Conservation (phyloP, 768 basidiomycete species). For the Lentinula boryana region DNA sequence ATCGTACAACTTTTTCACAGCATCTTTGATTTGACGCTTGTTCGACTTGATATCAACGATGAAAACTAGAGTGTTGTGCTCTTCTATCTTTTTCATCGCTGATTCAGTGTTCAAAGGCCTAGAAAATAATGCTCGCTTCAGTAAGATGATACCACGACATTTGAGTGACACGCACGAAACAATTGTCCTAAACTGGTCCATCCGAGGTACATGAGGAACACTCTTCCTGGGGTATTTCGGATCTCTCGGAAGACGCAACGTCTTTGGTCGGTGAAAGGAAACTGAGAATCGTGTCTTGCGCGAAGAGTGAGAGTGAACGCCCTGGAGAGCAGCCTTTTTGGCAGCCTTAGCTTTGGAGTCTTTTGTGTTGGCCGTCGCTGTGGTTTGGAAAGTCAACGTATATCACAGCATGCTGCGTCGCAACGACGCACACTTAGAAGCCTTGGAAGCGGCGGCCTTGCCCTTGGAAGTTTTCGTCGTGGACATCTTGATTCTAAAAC, state of each 20-base stretch:
- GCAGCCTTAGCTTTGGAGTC: conserved; percentile 83
- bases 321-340: conserved; percentile 94
- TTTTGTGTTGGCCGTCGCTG: conserved; percentile 31
- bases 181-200: conserved; percentile 96
- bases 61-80: conserved; percentile 99
- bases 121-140: not conserved
- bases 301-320: conserved; percentile 64
- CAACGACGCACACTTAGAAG: conserved; percentile 22
- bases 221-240: conserved; percentile 97
- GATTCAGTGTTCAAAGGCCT: conserved; percentile 92
- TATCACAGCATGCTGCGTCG: not conserved
- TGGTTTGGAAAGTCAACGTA: not conserved
- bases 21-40: conserved; percentile 99
- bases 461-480: conserved; percentile 63
- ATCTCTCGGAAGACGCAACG: conserved; percentile 73
- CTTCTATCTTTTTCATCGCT: conserved; percentile 99
- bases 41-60: conserved; percentile 92
- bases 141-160: not conserved
- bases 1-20: conserved; percentile 98
- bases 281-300: conserved; percentile 84
- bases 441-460: conserved; percentile 45
- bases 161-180: conserved; percentile 58
- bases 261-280: conserved; percentile 96
- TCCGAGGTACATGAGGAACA: conserved; percentile 84
- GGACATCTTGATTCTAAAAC: conserved; percentile 35